Percentiles rank a stretch among this genome's conserved stretches.
phyloP scores from a whole-genome alignment of 176 grass and related monocot genomes.

The Rhynchospora tenuis region DNA sequence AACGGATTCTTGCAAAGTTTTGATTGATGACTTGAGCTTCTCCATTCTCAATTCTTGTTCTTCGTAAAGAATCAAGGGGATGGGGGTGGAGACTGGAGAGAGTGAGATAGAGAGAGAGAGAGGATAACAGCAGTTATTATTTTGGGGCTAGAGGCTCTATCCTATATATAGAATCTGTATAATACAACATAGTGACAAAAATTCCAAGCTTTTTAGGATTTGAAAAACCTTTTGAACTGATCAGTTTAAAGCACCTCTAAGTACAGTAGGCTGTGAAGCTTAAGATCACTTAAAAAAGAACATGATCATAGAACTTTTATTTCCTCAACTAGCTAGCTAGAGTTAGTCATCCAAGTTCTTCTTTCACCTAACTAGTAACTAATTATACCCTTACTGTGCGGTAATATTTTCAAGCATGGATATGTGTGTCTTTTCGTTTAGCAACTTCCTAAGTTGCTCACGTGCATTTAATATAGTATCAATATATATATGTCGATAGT shows the following conservation, averaged over 20 bases:
- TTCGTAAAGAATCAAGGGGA: neutral
- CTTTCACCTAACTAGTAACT: neutral
- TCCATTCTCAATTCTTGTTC: slow-evolving; percentile 14
- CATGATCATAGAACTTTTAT: neutral
- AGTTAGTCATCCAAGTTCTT: neutral
- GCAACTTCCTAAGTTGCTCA: neutral
- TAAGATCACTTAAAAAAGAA: neutral
- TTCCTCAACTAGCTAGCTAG: neutral
- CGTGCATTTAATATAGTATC: no score
- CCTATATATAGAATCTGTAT: slow-evolving; percentile 1
- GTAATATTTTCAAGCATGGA: neutral
- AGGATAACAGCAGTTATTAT: neutral
- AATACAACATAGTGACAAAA: neutral
- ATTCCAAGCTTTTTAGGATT: neutral
- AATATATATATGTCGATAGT: no score
- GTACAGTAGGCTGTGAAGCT: slow-evolving; percentile 1
- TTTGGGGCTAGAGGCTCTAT: neutral
- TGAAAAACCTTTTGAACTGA: slow-evolving; percentile 10
- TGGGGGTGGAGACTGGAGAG: neutral
- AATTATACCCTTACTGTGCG: neutral
- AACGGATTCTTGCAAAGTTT: slow-evolving; percentile 35
- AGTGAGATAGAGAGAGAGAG: neutral
- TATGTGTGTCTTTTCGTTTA: neutral
- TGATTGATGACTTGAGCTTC: slow-evolving; percentile 40
- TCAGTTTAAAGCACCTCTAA: neutral